A percentile compares a stretch with the other conserved stretches of the same genome.
Evolutionary conservation across 148 eudicot species (phyloP).

Genomic region (Dianthus caryophyllus): DNA sequence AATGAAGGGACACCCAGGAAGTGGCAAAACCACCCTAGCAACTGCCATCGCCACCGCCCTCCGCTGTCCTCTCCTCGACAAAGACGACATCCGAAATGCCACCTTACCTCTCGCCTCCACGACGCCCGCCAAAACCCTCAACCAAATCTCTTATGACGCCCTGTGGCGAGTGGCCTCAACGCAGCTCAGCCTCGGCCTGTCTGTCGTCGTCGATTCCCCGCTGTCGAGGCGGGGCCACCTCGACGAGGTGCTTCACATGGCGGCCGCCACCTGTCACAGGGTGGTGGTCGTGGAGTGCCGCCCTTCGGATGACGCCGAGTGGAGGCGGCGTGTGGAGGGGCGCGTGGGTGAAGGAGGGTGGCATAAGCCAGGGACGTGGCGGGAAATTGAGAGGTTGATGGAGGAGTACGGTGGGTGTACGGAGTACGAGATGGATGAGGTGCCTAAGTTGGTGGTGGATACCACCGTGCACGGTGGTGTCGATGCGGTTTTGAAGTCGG

Average conservation of each 20-base stretch:
- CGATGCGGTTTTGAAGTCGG: slow-evolving; percentile 27
- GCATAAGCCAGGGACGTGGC: slow-evolving; percentile 79
- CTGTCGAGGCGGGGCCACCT: slow-evolving; percentile 57
- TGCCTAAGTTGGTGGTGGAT: slow-evolving; percentile 58
- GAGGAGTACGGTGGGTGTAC: slow-evolving; percentile 58
- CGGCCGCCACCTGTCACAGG: slow-evolving; percentile 23
- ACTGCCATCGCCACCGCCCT: slow-evolving; percentile 45
- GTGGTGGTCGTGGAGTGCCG: slow-evolving; percentile 47
- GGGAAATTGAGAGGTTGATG: slow-evolving; percentile 48
- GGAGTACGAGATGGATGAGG: slow-evolving; percentile 60
- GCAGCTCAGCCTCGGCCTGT: slow-evolving; percentile 50
- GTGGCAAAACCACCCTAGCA: slow-evolving; percentile 74
- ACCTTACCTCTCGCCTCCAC: slow-evolving; percentile 36
- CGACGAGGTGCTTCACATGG: slow-evolving; percentile 34
- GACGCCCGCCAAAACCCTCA: slow-evolving; percentile 18
- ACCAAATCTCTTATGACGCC: slow-evolving; percentile 63
- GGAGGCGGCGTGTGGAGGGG: slow-evolving; percentile 37
- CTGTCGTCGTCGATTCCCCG: slow-evolving; percentile 64
- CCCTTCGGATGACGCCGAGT: slow-evolving; percentile 37
- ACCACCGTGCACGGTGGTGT: slow-evolving; percentile 44
- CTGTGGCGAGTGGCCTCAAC: slow-evolving; percentile 44
- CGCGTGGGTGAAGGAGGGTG: slow-evolving; percentile 39
- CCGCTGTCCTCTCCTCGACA: slow-evolving; percentile 58
- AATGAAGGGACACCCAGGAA: slow-evolving; percentile 77
- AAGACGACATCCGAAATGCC: slow-evolving; percentile 64